Evolutionary conservation across 176 grass and related monocot genomes (phyloP), one percentile per base, ranked within the genome.

Genomic region (Oryza officinalis): DNA sequence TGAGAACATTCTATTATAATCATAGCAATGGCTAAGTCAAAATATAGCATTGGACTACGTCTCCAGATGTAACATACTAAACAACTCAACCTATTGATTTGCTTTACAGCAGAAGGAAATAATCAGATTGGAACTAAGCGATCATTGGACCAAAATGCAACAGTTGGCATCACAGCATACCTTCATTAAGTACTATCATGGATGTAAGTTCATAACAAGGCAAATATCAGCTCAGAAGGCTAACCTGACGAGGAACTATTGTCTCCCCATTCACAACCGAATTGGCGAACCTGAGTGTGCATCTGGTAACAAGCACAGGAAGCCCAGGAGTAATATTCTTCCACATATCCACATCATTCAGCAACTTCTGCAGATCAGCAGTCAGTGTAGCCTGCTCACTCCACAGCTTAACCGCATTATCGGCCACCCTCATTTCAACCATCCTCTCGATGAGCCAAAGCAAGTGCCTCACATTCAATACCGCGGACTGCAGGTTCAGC

Each of bases 391-490:
- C 67, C 83, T 98, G 93, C 27, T 98, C 93, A 11, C 89, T 92
- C 96, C 96, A 98, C 20, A 88, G 87, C 20, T 23, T 83, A 26
- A 98, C 89, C 0, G 89, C 89, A 1, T 89, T 90, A 63, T 93
- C 77, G 0, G 89, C 89, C 68, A 98, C 86, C 79, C 80, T 82
- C 66, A 93, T 86, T 57, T 98, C 96, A 28, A 98, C 90, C 91
- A 95, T 95, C 86, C 93, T 89, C 89, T 98, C 96, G 8, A 98
- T 87, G 25, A 95, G 86, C 91, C 96, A 98, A 52, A 90, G 84
- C 65, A 98, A 69, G 38, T 94, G 89, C 28, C 92, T 98, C 28
- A 90, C 84, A 28, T 95, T 90, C 18, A 88, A 44, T 38, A 87
- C 79, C n/a, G 89, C 91, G 3, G 93, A 88, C 4, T 98, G 93